A percentile compares a stretch with the other conserved stretches of the same genome.
phyloP scores from a whole-genome alignment of 331 rosid species.

The Saraca asoca region DNA sequence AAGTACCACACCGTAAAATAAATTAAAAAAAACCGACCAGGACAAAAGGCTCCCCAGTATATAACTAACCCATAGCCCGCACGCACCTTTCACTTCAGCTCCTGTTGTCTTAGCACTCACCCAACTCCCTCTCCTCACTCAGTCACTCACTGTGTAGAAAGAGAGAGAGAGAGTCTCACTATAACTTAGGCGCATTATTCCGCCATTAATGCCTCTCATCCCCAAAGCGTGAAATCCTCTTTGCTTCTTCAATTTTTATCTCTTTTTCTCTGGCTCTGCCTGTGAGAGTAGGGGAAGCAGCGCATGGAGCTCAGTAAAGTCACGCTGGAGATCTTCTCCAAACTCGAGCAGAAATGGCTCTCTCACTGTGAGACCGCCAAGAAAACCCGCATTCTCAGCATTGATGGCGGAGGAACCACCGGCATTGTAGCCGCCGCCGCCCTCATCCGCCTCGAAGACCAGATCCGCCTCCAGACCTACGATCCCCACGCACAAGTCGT shows the following conservation, averaged over 20 bases:
- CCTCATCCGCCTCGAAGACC: conserved; percentile 81
- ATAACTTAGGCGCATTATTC: conserved; percentile 12
- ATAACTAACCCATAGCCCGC: no score
- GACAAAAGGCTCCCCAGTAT: no score
- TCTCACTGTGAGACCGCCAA: conserved; percentile 62
- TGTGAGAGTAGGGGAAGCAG: not conserved
- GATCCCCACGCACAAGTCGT: conserved; percentile 73
- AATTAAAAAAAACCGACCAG: no score
- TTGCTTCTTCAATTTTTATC: conserved; percentile 21
- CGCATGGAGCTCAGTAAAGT: conserved; percentile 79
- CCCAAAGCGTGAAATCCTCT: conserved; percentile 49
- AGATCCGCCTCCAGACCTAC: conserved; percentile 86
- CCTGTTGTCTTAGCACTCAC: no score
- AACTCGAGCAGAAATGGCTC: conserved; percentile 95
- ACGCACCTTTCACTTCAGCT: no score
- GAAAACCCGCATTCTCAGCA: conserved; percentile 86
- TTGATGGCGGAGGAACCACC: conserved; percentile 91
- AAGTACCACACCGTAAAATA: no score
- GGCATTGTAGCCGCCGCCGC: conserved; percentile 75
- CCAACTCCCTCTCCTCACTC: no score
- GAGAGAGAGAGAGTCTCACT: conserved; percentile 15
- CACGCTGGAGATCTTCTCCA: conserved; percentile 85
- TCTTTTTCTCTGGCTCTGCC: not conserved
- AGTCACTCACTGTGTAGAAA: not conserved
- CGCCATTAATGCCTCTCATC: conserved; percentile 54